Conservation (phyloP, 2,329 filamentous ascomycete genomes). For the Paraconiothyrium brasiliense region DNA sequence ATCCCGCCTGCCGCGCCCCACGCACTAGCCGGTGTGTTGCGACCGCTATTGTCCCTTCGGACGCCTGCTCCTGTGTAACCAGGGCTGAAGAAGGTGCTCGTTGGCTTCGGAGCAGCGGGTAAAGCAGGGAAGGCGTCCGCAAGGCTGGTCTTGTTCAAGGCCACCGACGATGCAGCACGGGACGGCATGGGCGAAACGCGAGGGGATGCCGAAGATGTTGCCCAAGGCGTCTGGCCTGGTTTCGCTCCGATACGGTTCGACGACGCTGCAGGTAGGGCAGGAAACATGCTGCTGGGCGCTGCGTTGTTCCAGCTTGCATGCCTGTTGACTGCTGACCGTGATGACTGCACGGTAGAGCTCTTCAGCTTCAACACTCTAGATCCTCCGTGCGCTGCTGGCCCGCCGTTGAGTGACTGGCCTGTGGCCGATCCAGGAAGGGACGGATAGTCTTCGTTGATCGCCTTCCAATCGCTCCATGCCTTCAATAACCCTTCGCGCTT, state of each 20-base stretch:
- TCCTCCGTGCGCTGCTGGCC: conserved; percentile 62
- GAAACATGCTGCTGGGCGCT: conserved; percentile 43
- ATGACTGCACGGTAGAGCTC: conserved; percentile 74
- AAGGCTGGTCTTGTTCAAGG: conserved; percentile 35
- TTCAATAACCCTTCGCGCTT: conserved; percentile 79
- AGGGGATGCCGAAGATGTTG: conserved; percentile 40
- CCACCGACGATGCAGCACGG: conserved; percentile 39
- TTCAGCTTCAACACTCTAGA: conserved; percentile 73
- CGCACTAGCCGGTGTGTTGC: conserved; percentile 50
- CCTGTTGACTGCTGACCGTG: conserved; percentile 65
- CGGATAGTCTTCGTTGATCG: conserved; percentile 95
- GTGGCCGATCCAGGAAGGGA: conserved; percentile 75
- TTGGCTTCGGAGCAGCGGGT: conserved; percentile 77
- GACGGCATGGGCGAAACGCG: conserved; percentile 52
- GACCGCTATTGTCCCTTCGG: conserved; percentile 54
- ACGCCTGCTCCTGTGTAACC: conserved; percentile 58
- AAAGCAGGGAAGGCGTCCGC: conserved; percentile 82
- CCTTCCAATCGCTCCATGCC: conserved; percentile 95
- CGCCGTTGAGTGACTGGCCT: conserved; percentile 51
- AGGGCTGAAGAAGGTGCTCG: conserved; percentile 62
- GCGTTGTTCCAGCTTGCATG: conserved; percentile 67
- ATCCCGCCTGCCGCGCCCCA: conserved; percentile 49
- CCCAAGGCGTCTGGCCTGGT: conserved; percentile 48
- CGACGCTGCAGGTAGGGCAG: conserved; percentile 39
- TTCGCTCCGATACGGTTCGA: conserved; percentile 45